phyloP scores from a whole-genome alignment of 495 filamentous ascomycete species.

The Tuber borchii region DNA sequence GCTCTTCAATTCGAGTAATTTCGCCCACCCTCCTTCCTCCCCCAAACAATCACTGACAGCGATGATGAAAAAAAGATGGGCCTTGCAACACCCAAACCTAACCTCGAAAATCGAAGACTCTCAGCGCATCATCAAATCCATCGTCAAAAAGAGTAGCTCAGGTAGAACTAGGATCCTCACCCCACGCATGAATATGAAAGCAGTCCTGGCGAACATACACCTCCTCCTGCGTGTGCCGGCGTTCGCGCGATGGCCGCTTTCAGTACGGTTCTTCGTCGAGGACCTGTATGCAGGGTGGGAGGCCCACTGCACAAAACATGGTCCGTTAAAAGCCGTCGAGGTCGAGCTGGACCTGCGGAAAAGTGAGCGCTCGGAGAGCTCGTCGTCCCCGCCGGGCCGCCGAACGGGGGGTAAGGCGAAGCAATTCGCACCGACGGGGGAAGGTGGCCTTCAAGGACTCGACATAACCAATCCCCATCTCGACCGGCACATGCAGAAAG shows the following conservation, averaged over 20 bases:
- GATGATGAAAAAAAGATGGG: conserved; percentile 59
- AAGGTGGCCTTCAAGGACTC: conserved; percentile 53
- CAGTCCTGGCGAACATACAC: conserved; percentile 67
- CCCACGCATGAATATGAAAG: conserved; percentile 54
- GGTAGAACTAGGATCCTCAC: conserved; percentile 46
- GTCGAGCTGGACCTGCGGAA: conserved; percentile 53
- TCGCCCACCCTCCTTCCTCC: not conserved
- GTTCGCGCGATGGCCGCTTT: conserved; percentile 75
- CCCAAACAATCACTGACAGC: not conserved
- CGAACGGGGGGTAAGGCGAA: conserved; percentile 33
- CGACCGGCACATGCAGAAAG: conserved; percentile 66
- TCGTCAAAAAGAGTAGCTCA: conserved; percentile 41
- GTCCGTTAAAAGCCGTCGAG: conserved; percentile 50
- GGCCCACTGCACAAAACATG: conserved; percentile 49
- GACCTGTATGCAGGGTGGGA: conserved; percentile 66
- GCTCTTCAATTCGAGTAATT: conserved; percentile 89
- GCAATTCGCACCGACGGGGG: conserved; percentile 15
- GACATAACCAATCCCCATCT: conserved; percentile 61
- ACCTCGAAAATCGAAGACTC: conserved; percentile 63
- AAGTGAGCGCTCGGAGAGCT: conserved; percentile 7
- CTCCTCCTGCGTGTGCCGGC: conserved; percentile 67
- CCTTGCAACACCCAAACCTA: conserved; percentile 74
- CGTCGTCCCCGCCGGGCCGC: conserved; percentile 8
- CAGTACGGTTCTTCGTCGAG: conserved; percentile 67
- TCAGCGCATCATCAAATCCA: conserved; percentile 49